phyloP scores from a whole-genome alignment of 257 asterid genomes.

The Fraxinus quadrangulata region DNA sequence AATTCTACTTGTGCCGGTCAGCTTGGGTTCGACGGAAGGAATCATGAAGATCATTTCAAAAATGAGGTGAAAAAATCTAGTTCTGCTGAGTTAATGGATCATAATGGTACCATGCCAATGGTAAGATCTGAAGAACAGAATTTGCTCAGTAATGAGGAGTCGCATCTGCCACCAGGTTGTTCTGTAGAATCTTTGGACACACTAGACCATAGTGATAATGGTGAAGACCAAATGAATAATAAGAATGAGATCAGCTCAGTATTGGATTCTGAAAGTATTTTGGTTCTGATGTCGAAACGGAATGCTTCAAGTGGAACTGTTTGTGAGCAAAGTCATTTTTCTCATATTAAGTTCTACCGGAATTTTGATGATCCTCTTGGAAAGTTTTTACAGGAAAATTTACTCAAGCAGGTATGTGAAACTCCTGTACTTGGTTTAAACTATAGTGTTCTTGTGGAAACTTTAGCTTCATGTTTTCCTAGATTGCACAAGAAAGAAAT shows the following conservation, averaged over 20 bases:
- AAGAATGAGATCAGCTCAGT: slow-evolving; percentile 73
- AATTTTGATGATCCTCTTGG: slow-evolving; percentile 90
- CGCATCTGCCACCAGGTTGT: slow-evolving; percentile 24
- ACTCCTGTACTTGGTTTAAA: slow-evolving; percentile 12
- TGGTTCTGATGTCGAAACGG: slow-evolving; percentile 81
- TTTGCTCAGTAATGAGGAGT: slow-evolving; percentile 33
- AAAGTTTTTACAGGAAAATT: slow-evolving; percentile 70
- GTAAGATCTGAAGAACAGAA: slow-evolving; percentile 39
- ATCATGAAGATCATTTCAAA: neutral
- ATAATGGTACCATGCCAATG: slow-evolving; percentile 31
- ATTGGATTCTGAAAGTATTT: slow-evolving; percentile 88
- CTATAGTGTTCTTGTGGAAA: slow-evolving; percentile 6
- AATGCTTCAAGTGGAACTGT: slow-evolving; percentile 71
- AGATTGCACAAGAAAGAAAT: slow-evolving; percentile 9
- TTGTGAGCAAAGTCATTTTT: slow-evolving; percentile 82
- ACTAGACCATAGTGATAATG: slow-evolving; percentile 35
- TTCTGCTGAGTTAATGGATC: slow-evolving; percentile 32
- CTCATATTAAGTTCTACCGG: slow-evolving; percentile 84
- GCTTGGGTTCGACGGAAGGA: too few relatives aligned
- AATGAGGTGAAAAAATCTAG: slow-evolving; percentile 42
- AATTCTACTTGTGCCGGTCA: too few relatives aligned
- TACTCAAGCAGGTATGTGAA: slow-evolving; percentile 74
- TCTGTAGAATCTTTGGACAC: slow-evolving; percentile 35
- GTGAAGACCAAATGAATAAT: slow-evolving; percentile 46
- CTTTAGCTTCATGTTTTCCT: slow-evolving; percentile 16